phyloP scores from a whole-genome alignment of 176 grass and related monocot species.

The Zizania latifolia region DNA sequence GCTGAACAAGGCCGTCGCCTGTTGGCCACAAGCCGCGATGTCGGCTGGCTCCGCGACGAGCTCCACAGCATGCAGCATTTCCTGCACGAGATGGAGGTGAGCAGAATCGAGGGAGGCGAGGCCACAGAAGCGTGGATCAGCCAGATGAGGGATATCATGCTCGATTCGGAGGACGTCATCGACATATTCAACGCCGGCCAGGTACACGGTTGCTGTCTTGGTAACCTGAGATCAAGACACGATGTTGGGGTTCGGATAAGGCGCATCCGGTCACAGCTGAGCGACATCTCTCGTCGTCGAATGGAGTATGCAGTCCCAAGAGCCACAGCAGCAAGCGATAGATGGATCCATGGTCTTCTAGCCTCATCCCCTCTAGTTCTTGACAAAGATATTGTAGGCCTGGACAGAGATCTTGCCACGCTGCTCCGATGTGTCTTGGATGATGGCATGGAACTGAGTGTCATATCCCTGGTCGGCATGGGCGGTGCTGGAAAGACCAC shows the following conservation, averaged over 20 bases:
- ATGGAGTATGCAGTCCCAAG: not conserved
- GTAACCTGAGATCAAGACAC: not conserved
- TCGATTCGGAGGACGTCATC: not conserved
- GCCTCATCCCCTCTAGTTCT: slow-evolving; percentile 29
- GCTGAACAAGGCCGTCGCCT: not conserved
- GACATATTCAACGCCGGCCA: slow-evolving; percentile 23
- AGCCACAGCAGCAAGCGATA: not conserved
- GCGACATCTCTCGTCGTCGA: slow-evolving; percentile 7
- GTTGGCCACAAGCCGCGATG: not conserved
- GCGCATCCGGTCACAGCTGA: slow-evolving; percentile 17
- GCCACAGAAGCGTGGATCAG: slow-evolving; percentile 22
- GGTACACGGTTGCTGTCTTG: not conserved
- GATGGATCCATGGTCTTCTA: slow-evolving; percentile 2
- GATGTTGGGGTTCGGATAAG: slow-evolving; percentile 11
- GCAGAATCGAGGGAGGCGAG: not conserved
- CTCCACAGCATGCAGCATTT: slow-evolving; percentile 32
- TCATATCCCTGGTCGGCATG: slow-evolving; percentile 36
- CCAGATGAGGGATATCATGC: slow-evolving; percentile 30
- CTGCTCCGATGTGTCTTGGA: not conserved
- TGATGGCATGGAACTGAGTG: not conserved
- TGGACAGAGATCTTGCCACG: slow-evolving; percentile 1
- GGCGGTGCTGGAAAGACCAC: slow-evolving; percentile 44
- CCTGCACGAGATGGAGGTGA: slow-evolving; percentile 11
- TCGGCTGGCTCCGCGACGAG: slow-evolving; percentile 30
- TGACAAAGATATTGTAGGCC: slow-evolving; percentile 27